Percentiles rank a stretch among this genome's conserved stretches.
Conservation (phyloP, 768 basidiomycete genomes). For the Auricularia sp. region DNA sequence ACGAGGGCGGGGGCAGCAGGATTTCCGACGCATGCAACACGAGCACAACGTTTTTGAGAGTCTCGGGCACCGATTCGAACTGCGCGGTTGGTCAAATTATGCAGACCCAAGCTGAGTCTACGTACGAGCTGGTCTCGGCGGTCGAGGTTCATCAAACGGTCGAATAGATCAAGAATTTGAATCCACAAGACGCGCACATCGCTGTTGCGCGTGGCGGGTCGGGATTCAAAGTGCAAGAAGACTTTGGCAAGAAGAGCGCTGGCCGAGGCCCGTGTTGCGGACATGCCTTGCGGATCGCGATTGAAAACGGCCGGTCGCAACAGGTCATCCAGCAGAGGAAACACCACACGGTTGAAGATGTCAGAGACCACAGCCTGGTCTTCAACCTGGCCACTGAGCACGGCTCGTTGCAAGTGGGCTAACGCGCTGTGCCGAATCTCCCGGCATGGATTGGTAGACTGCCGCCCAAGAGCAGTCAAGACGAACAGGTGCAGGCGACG, state of each 20-base stretch:
- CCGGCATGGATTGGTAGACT: conserved; percentile 74
- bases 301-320: conserved; percentile 71
- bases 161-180: conserved; percentile 77
- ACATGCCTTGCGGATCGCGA: conserved; percentile 77
- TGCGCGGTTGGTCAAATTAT: conserved; percentile 21
- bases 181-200: conserved; percentile 78
- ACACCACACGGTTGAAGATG: conserved; percentile 80
- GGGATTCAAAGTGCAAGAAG: conserved; percentile 87
- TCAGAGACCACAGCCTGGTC: conserved; percentile 61
- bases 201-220: conserved; percentile 46
- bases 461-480: conserved; percentile 60
- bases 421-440: conserved; percentile 78
- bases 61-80: conserved; percentile 94
- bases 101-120: conserved; percentile 8
- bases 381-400: conserved; percentile 66
- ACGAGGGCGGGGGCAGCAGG: conserved; percentile 54
- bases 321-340: conserved; percentile 86
- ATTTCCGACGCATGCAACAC: conserved; percentile 90
- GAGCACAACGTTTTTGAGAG: conserved; percentile 89
- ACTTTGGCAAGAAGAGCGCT: conserved; percentile 88
- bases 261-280: conserved; percentile 80
- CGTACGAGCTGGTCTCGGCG: conserved; percentile 79
- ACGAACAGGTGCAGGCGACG: conserved; percentile 65
- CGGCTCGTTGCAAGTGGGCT: conserved; percentile 68
- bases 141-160: conserved; percentile 80